Evolutionary conservation across 768 basidiomycete species (phyloP).

Genomic region (Panaeolus cyanescens): DNA sequence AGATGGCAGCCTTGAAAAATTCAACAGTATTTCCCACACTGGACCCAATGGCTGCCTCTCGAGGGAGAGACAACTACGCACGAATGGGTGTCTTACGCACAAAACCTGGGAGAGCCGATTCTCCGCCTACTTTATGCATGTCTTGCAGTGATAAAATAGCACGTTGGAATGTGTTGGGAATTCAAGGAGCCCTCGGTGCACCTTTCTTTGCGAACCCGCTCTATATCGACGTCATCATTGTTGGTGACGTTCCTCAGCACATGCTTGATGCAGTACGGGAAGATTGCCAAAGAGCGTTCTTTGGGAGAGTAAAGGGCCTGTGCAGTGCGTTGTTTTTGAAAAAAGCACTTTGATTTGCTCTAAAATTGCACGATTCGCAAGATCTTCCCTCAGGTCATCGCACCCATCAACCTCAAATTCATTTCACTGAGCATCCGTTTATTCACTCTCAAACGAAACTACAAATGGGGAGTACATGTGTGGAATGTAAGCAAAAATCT

Average conservation of each 20-base stretch:
- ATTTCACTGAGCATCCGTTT: conserved; percentile 64
- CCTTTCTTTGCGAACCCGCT: conserved; percentile 51
- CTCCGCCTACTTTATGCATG: conserved; percentile 80
- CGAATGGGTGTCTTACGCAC: conserved; percentile 81
- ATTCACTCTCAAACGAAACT: conserved; percentile 50
- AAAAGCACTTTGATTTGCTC: neutral
- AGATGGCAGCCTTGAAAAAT: conserved; percentile 72
- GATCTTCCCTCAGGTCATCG: conserved; percentile 50
- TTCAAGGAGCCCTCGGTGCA: conserved; percentile 81
- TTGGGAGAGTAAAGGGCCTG: conserved; percentile 49
- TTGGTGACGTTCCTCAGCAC: conserved; percentile 65
- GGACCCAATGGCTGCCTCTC: conserved; percentile 42
- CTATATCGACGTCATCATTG: conserved; percentile 63
- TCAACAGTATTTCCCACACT: conserved; percentile 35
- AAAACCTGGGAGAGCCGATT: conserved; percentile 92
- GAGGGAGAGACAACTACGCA: conserved; percentile 83
- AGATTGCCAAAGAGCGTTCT: conserved; percentile 73
- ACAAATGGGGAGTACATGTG: conserved; percentile 50
- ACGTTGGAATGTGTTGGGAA: conserved; percentile 78
- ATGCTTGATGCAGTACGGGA: conserved; percentile 41
- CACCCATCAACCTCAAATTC: conserved; percentile 51
- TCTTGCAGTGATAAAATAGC: conserved; percentile 97
- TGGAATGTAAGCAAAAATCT: conserved; percentile 58
- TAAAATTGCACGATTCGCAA: conserved; percentile 16
- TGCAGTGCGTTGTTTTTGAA: conserved; percentile 16